Conservation (phyloP, 306 rosid genomes). For the Pyrus betulifolia region DNA sequence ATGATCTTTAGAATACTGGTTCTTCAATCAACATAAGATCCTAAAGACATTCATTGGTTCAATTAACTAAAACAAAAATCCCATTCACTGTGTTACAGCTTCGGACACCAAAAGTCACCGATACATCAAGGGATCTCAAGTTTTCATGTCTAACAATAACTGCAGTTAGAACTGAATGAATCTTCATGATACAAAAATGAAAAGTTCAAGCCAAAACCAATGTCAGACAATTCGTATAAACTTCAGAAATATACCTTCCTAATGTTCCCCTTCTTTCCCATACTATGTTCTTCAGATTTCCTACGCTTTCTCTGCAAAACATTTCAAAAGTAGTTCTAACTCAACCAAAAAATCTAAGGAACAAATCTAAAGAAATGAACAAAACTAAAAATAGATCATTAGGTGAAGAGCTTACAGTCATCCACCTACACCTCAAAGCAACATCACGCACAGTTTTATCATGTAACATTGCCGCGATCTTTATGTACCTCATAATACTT, state of each 20-base stretch:
- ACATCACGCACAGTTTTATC: slow-evolving; percentile 99
- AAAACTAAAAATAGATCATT: slow-evolving; percentile 4
- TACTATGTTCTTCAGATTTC: slow-evolving; percentile 65
- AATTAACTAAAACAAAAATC: slow-evolving; percentile 36
- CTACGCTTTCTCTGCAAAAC: slow-evolving; percentile 86
- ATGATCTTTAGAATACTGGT: slow-evolving; percentile 67
- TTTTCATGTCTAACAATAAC: not conserved
- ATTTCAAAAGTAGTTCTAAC: slow-evolving; percentile 18
- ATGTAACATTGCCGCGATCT: slow-evolving; percentile 80
- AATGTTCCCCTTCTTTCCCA: slow-evolving; percentile 64
- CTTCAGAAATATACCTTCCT: slow-evolving; percentile 59
- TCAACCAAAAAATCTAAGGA: slow-evolving; percentile 4
- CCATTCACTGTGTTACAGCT: slow-evolving; percentile 22
- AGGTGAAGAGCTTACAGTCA: slow-evolving; percentile 62
- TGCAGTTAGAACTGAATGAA: not conserved
- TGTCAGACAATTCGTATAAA: slow-evolving; percentile 7
- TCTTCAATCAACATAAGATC: slow-evolving; percentile 70
- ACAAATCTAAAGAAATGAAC: not conserved
- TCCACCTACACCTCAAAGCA: slow-evolving; percentile 99
- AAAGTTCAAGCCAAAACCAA: not conserved
- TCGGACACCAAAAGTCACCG: not conserved
- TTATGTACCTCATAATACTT: slow-evolving; percentile 86
- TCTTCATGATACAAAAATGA: slow-evolving; percentile 6
- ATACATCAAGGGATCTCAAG: not conserved
- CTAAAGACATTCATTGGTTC: slow-evolving; percentile 46